Percentiles rank a stretch among this genome's conserved stretches.
Conservation (phyloP, 345 rosid genomes). For the Brassica rapa region DNA sequence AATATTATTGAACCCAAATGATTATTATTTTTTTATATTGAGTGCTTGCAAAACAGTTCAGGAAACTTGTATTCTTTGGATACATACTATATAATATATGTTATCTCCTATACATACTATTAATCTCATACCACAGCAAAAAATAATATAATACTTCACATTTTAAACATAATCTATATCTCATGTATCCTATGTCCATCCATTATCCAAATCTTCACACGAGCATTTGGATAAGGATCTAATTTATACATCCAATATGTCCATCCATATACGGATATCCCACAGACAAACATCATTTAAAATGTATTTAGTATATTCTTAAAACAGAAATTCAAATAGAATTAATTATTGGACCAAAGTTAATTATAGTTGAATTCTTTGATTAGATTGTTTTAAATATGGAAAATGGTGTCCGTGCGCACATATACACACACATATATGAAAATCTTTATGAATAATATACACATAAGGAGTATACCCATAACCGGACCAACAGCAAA, state of each 20-base stretch:
- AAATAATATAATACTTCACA: not conserved
- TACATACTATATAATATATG: not conserved
- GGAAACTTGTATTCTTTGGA: conserved; percentile 3
- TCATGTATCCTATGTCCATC: not conserved
- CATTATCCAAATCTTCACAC: not conserved
- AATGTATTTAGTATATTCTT: not conserved
- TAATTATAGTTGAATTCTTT: not conserved
- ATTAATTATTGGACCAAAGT: not conserved
- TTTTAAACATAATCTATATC: not conserved
- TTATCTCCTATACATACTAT: not conserved
- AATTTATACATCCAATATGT: not conserved
- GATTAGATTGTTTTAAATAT: not conserved
- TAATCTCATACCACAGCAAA: not conserved
- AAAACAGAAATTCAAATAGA: conserved; percentile 9
- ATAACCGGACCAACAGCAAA: no score
- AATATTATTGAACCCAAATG: not conserved
- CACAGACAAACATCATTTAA: conserved; percentile 9
- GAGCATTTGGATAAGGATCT: conserved; percentile 6
- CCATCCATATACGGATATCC: conserved; percentile 17
- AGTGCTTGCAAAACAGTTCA: not conserved
- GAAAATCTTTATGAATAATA: no score
- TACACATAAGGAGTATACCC: no score
- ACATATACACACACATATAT: not conserved
- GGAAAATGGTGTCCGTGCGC: not conserved
- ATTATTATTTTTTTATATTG: no score